Conservation (phyloP, 2,329 filamentous ascomycete species). For the Talaromyces sp. region DNA sequence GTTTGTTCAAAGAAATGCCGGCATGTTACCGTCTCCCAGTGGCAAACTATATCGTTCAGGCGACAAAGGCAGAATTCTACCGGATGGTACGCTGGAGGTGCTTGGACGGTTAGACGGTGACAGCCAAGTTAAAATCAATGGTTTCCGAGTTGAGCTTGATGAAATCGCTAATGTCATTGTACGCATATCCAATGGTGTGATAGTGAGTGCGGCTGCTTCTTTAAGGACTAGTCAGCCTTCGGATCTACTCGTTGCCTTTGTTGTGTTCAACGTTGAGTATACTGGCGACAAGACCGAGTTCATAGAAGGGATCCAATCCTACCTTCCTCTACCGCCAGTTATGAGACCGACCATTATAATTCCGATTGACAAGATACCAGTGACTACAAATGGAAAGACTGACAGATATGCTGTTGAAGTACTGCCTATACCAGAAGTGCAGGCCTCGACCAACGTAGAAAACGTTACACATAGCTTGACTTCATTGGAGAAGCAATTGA, state of each 20-base stretch:
- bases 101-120: slow-evolving; percentile 28
- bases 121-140: slow-evolving; percentile 33
- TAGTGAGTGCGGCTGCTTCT: not conserved
- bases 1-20: not conserved
- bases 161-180: slow-evolving; percentile 43
- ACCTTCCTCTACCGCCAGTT: slow-evolving; percentile 30
- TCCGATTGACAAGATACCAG: slow-evolving; percentile 26
- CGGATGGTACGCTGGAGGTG: slow-evolving; percentile 27
- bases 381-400: slow-evolving; percentile 30
- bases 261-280: not conserved
- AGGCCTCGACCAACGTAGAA: not conserved
- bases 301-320: not conserved
- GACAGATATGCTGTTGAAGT: slow-evolving; percentile 23
- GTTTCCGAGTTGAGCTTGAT: slow-evolving; percentile 44
- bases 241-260: not conserved
- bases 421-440: slow-evolving; percentile 26
- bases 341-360: slow-evolving; percentile 36
- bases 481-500: not conserved
- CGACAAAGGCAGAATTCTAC: slow-evolving; percentile 26
- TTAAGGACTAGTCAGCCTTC: not conserved
- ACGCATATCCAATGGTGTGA: slow-evolving; percentile 18
- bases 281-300: not conserved
- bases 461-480: not conserved
- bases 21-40: slow-evolving; percentile 13
- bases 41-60: slow-evolving; percentile 32